phyloP scores from a whole-genome alignment of 208 protist genomes.

The Naegleria lovaniensis region DNA sequence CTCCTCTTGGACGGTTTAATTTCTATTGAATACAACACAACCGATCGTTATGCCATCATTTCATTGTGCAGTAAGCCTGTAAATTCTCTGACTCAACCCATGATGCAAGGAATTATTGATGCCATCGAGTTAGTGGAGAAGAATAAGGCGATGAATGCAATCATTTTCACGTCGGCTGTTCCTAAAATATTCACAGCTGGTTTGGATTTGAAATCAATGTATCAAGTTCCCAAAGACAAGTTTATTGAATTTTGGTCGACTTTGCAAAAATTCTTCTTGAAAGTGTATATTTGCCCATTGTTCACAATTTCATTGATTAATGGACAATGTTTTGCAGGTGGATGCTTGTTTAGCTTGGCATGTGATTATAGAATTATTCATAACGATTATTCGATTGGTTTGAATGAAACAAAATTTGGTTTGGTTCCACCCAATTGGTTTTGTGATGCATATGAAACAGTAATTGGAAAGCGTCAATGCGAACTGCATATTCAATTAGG shows the following conservation, averaged over 20 bases:
- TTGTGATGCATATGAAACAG: background rate
- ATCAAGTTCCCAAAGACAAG: background rate
- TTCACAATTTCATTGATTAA: background rate
- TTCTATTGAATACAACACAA: background rate
- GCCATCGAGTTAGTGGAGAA: background rate
- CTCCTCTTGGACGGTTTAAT: too few species aligned
- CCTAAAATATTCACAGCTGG: background rate
- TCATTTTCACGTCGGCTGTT: background rate
- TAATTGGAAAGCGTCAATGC: background rate
- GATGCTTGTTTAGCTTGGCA: background rate
- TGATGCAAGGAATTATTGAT: background rate
- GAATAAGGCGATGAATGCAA: background rate
- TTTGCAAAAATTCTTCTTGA: background rate
- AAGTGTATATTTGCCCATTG: background rate
- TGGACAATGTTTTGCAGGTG: conserved; percentile 8
- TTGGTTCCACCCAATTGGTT: background rate
- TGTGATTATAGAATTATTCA: background rate
- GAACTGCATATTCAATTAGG: background rate
- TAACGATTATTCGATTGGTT: background rate
- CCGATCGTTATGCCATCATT: background rate
- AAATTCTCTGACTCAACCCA: background rate
- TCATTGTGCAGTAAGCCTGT: background rate
- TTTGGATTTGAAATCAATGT: background rate
- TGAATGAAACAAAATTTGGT: background rate
- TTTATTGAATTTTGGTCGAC: background rate